A percentile compares a stretch with the other conserved stretches of the same genome.
These are phyloP conservation scores for Tetrapisispora nanseiensis DNA, from an alignment of 805 yeast genomes.

Conservation along the genomic window DNA sequence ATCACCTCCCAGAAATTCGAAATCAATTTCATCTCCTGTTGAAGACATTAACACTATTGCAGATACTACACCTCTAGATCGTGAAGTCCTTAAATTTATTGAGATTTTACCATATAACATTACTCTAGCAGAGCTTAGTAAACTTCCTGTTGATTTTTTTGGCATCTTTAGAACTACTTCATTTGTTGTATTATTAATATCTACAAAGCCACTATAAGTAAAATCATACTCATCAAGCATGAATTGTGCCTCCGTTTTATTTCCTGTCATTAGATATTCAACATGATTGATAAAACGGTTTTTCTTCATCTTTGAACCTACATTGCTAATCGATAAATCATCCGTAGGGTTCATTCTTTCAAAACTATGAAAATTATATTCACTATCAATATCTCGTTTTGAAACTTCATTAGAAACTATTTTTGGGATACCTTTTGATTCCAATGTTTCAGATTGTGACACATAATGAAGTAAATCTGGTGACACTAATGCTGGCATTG, in stretches of 20 bases:
- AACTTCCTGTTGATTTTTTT: slow-evolving; percentile 60
- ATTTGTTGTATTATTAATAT: slow-evolving; percentile 37
- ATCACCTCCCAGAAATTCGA: slow-evolving; percentile 73
- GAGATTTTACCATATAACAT: slow-evolving; percentile 77
- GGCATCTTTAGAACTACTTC: slow-evolving; percentile 67
- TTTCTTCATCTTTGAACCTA: slow-evolving; percentile 5
- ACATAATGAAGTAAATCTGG: slow-evolving; percentile 5
- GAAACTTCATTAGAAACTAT: not conserved
- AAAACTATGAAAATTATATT: not conserved
- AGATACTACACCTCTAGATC: slow-evolving; percentile 69
- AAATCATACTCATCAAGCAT: slow-evolving; percentile 51
- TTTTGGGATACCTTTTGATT: not conserved
- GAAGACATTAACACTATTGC: slow-evolving; percentile 76
- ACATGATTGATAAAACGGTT: slow-evolving; percentile 23
- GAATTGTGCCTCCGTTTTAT: slow-evolving; percentile 48
- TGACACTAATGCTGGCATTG: slow-evolving; percentile 59
- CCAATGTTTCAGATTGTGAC: not conserved
- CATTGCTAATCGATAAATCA: not conserved
- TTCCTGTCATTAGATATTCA: slow-evolving; percentile 19
- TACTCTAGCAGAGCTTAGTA: slow-evolving; percentile 64
- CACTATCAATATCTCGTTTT: not conserved
- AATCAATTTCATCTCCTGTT: slow-evolving; percentile 87
- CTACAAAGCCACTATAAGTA: slow-evolving; percentile 48
- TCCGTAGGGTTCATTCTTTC: slow-evolving; percentile 3
- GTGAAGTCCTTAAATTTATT: slow-evolving; percentile 62